Percentiles rank a stretch among this genome's conserved stretches.
Evolutionary conservation across 176 grass and related monocot genomes (phyloP).

Genomic region (Phyllostachys edulis): DNA sequence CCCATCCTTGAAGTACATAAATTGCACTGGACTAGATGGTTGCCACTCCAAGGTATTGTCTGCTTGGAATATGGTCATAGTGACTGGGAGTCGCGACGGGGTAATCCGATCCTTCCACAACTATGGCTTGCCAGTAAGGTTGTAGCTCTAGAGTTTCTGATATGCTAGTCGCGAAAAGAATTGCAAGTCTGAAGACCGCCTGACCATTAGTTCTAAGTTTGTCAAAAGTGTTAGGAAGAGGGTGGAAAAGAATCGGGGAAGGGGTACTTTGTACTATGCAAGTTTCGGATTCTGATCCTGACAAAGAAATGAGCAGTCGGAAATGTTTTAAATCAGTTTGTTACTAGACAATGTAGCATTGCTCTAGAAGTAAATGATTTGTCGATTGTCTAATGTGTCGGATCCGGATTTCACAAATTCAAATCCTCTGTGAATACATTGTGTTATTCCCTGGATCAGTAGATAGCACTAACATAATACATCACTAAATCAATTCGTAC

Average conservation of each 20-base stretch:
- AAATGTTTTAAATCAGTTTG: neutral
- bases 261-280: neutral
- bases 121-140: slow-evolving; percentile 68
- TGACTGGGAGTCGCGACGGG: slow-evolving; percentile 63
- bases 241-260: neutral
- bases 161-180: neutral
- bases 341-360: neutral
- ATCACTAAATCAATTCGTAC: no score
- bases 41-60: slow-evolving; percentile 23
- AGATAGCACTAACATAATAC: no score
- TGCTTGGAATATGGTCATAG: slow-evolving; percentile 56
- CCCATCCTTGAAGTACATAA: neutral
- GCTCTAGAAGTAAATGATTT: neutral
- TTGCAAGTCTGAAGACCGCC: neutral
- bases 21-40: neutral
- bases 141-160: slow-evolving; percentile 11
- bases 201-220: neutral
- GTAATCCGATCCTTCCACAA: slow-evolving; percentile 79
- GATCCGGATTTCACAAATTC: no score
- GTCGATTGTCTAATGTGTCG: no score
- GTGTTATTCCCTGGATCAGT: no score
- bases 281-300: neutral
- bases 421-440: no score
- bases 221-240: neutral
- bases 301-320: neutral